Evolutionary conservation across 805 yeast species (phyloP), one percentile per base, ranked within the genome.

Genomic region (Myxozyma sirexii): DNA sequence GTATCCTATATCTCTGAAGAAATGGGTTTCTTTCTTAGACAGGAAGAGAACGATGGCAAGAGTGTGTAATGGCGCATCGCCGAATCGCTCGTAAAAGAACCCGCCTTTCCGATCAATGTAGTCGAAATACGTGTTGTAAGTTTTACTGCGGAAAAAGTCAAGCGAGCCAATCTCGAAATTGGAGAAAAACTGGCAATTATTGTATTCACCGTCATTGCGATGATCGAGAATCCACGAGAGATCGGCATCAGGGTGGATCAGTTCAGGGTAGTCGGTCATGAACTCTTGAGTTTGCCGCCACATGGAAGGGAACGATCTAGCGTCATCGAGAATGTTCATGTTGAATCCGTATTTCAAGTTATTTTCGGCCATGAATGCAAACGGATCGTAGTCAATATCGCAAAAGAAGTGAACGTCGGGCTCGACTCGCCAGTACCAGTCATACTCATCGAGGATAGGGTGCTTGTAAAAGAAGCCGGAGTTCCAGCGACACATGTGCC

Each of bases 371-470:
- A 90, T 87, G 76, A 79, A 89, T 74, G 84, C 80, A 81, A 90
- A 90, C 13, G 88, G 76, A 72, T 90, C 96, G 73, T 87, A 87
- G 68, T 84, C 84, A 59, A 91, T 79, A 72, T 89, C 90, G 76
- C 96, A 90, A 74, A 77, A 83, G 65, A 88, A 80, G 71, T 84
- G 82, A 67, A 85, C 84, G 67, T 83, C 87, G n/a, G 97, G 97
- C 75, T 91, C 97, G 38, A 91, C 91, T 73, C 97, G 84, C 97
- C 97, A 91, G 79, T 89, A 89, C 80, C 86, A 91, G 87, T 68
- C 66, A 31, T 49, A 68, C 47, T 84, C 82, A 59, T 79, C 77
- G 72, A 90, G 70, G 50, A 84, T 74, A 49, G 82, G 83, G 71
- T 87, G 87, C 58, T 81, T 75, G 73, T 80, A 86, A 73, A 88